Evolutionary conservation across 805 yeast species (phyloP).

Genomic region (Zygosaccharomyces rouxii): DNA sequence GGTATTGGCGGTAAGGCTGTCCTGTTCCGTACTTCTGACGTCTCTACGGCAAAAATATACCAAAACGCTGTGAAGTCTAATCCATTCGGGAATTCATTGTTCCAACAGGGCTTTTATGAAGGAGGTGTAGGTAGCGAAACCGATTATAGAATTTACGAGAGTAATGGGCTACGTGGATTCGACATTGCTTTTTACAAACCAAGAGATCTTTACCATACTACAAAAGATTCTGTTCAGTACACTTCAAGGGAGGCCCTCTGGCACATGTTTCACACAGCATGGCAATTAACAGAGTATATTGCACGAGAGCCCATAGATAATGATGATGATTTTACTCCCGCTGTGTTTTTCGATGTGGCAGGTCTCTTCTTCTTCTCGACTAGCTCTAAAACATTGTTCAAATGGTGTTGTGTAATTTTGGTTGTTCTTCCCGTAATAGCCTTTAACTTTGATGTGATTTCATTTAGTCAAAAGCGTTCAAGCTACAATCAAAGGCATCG

Average conservation of each 20-base stretch:
- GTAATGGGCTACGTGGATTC: slow-evolving; percentile 71
- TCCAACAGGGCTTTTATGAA: slow-evolving; percentile 79
- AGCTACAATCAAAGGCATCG: slow-evolving; percentile 42
- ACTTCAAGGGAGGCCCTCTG: slow-evolving; percentile 66
- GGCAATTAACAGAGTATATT: slow-evolving; percentile 53
- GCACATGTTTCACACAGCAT: slow-evolving; percentile 75
- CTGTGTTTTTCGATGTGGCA: slow-evolving; percentile 62
- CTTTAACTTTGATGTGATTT: slow-evolving; percentile 45
- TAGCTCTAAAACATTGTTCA: slow-evolving; percentile 47
- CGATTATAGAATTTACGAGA: slow-evolving; percentile 69
- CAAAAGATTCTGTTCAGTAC: slow-evolving; percentile 60
- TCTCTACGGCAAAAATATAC: slow-evolving; percentile 58
- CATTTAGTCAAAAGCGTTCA: slow-evolving; percentile 40
- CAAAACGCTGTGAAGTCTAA: slow-evolving; percentile 47
- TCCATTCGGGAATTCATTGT: slow-evolving; percentile 77
- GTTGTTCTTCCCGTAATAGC: slow-evolving; percentile 52
- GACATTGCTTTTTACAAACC: slow-evolving; percentile 90
- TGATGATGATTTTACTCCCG: slow-evolving; percentile 35
- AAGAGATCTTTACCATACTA: slow-evolving; percentile 77
- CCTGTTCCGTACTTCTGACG: slow-evolving; percentile 78
- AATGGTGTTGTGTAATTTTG: slow-evolving; percentile 50
- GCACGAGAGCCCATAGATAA: slow-evolving; percentile 38
- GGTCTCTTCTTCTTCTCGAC: slow-evolving; percentile 53
- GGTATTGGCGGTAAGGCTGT: slow-evolving; percentile 87
- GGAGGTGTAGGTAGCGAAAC: slow-evolving; percentile 75